These are phyloP conservation scores for Euphrasia arctica DNA, from an alignment of 305 asterid genomes.

Conservation along the genomic window DNA sequence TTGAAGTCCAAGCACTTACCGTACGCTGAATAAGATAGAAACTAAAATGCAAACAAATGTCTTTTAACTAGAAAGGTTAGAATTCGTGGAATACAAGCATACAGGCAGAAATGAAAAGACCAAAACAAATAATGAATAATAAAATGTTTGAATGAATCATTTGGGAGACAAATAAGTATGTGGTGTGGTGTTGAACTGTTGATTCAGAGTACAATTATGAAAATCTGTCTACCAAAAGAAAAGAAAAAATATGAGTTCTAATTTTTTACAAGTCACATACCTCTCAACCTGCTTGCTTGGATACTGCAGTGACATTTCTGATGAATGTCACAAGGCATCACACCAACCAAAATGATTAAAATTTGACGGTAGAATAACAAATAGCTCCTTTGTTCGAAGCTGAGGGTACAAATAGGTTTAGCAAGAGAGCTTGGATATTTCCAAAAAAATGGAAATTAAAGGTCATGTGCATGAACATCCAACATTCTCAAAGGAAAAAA, in stretches of 20 bases:
- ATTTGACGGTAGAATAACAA: conserved; percentile 1
- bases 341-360: conserved; percentile 1
- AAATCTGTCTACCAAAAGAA: conserved; percentile 39
- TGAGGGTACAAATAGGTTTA: conserved; percentile 1
- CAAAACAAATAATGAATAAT: background rate
- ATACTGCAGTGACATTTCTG: conserved; percentile 53
- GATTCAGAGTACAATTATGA: conserved; percentile 27
- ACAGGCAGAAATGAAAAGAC: background rate
- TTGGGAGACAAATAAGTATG: conserved; percentile 4
- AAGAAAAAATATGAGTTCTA: conserved; percentile 34
- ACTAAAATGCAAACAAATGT: background rate
- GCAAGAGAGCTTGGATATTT: background rate
- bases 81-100: background rate
- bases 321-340: conserved; percentile 28
- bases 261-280: conserved; percentile 32
- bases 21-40: background rate
- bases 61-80: background rate
- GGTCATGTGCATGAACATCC: background rate
- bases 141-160: background rate
- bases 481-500: background rate
- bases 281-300: conserved; percentile 44
- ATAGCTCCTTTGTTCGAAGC: background rate
- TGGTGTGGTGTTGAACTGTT: conserved; percentile 32
- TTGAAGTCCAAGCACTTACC: background rate
- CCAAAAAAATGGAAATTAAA: background rate